Evolutionary conservation across 2,329 filamentous ascomycete species (phyloP).

Genomic region (Apiospora aurea): DNA sequence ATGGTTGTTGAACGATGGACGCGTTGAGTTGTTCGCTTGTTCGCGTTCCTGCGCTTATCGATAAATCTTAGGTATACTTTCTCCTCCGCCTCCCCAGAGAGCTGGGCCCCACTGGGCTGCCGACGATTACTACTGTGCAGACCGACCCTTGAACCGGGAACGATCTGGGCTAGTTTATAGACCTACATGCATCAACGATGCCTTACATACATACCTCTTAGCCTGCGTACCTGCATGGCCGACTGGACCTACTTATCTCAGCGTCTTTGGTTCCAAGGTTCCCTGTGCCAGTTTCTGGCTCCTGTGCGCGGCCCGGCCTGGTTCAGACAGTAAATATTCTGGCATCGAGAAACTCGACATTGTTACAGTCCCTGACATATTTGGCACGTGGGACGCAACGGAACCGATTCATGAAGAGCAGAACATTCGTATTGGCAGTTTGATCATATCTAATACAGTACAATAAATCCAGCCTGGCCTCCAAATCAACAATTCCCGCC

Average conservation of each 20-base stretch:
- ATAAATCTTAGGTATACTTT: background rate
- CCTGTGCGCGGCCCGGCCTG: background rate
- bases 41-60: conserved; percentile 19
- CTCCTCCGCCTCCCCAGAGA: background rate
- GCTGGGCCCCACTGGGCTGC: background rate
- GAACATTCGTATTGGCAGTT: conserved; percentile 32
- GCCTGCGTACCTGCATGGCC: background rate
- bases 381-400: background rate
- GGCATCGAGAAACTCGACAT: too few relatives aligned
- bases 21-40: conserved; percentile 12
- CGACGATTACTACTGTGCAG: background rate
- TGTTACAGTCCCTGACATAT: background rate
- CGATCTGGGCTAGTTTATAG: background rate
- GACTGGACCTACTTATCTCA: background rate
- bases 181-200: background rate
- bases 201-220: background rate
- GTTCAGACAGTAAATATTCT: background rate
- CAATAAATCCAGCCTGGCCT: conserved; percentile 25
- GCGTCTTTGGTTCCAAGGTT: too few relatives aligned
- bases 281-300: background rate
- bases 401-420: background rate
- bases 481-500: conserved; percentile 9
- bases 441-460: conserved; percentile 30
- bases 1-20: conserved; percentile 5
- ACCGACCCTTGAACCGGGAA: background rate